Evolutionary conservation across 139 green algal species (phyloP).

Genomic region (Chlamydomonas schloesseri): DNA sequence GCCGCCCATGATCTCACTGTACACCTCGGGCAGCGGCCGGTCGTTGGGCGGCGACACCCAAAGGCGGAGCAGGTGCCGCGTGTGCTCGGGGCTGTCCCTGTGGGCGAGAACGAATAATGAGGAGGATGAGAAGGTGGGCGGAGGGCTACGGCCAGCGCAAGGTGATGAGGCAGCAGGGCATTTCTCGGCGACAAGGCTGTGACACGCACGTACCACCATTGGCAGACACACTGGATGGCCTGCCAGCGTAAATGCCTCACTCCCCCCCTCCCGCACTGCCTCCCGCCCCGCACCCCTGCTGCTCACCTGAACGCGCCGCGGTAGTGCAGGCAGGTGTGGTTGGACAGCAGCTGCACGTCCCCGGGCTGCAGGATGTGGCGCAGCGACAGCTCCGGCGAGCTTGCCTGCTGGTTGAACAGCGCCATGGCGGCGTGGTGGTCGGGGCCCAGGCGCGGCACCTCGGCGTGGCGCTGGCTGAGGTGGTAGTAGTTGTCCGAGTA

Average conservation of each 20-base stretch:
- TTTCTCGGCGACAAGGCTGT: neutral
- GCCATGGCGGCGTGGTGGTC: slow-evolving; percentile 44
- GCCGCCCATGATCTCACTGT: slow-evolving; percentile 60
- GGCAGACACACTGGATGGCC: too few relatives aligned
- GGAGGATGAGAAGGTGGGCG: neutral
- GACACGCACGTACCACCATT: too few relatives aligned
- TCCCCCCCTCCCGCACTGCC: too few relatives aligned
- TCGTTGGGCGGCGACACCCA: slow-evolving; percentile 71
- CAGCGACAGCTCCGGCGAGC: slow-evolving; percentile 58
- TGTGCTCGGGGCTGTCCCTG: slow-evolving; percentile 47
- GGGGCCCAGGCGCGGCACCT: slow-evolving; percentile 55
- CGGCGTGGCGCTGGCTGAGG: slow-evolving; percentile 63
- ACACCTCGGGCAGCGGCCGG: slow-evolving; percentile 64
- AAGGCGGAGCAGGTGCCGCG: slow-evolving; percentile 79
- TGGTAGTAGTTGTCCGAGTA: slow-evolving; percentile 71
- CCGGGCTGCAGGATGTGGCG: slow-evolving; percentile 70
- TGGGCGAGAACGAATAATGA: neutral
- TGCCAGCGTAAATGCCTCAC: too few relatives aligned
- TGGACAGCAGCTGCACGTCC: slow-evolving; percentile 79
- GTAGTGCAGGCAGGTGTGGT: slow-evolving; percentile 71
- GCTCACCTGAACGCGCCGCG: slow-evolving; percentile 58
- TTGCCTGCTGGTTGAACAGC: slow-evolving; percentile 64
- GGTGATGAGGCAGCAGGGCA: neutral
- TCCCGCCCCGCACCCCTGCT: too few relatives aligned
- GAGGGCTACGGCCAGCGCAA: neutral